Evolutionary conservation across 306 rosid genomes (phyloP).

Genomic region (Erythrophleum fordii): DNA sequence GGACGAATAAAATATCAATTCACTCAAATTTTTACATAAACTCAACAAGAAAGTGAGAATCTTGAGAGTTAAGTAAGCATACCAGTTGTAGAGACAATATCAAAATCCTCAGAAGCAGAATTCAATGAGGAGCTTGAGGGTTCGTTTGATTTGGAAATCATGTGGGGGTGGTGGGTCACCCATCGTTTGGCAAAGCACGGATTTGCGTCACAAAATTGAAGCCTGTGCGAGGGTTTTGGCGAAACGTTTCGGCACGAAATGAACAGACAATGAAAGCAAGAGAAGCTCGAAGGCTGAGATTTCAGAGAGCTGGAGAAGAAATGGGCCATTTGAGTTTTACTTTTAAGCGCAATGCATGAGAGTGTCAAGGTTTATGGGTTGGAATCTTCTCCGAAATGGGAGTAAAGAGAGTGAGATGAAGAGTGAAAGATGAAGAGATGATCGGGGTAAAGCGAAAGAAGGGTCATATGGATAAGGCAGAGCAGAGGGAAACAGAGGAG

Average conservation of each 20-base stretch:
- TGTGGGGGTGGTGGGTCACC: constrained; percentile 21
- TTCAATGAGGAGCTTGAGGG: constrained; percentile 36
- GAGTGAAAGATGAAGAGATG: neutral
- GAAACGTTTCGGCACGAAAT: constrained; percentile 34
- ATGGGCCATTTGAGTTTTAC: constrained; percentile 38
- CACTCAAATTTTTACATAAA: constrained; percentile 13
- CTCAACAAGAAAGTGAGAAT: constrained; percentile 1
- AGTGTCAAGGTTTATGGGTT: neutral
- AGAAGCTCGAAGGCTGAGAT: constrained; percentile 24
- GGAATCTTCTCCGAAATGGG: neutral
- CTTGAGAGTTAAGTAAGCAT: constrained; percentile 33
- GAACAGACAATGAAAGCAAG: constrained; percentile 41
- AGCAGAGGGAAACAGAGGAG: constrained; percentile 24
- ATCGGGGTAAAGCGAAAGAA: neutral
- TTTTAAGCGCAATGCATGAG: neutral
- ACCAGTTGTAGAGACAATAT: constrained; percentile 56
- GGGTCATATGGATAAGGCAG: constrained; percentile 10
- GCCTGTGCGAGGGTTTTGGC: constrained; percentile 22
- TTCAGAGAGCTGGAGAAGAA: constrained; percentile 33
- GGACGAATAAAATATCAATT: neutral
- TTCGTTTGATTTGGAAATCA: constrained; percentile 43
- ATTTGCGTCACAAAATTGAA: constrained; percentile 40
- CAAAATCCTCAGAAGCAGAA: constrained; percentile 44
- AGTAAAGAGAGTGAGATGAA: neutral
- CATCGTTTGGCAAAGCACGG: constrained; percentile 32